Conservation (phyloP, 768 basidiomycete species). For the Dictyophora rubrovolvata region DNA sequence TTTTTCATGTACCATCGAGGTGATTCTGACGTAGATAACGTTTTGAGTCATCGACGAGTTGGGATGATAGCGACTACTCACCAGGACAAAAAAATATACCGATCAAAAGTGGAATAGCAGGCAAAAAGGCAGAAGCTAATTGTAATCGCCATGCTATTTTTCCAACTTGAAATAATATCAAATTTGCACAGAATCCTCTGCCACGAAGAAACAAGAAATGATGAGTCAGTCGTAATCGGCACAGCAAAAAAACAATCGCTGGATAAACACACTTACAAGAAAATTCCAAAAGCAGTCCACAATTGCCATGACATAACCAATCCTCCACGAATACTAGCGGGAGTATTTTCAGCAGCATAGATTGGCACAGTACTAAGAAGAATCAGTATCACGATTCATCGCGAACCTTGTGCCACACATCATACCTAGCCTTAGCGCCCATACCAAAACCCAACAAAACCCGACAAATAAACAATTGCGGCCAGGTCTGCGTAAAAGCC, state of each 20-base stretch:
- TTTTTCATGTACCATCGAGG: slow-evolving; percentile 31
- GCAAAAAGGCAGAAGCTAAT: slow-evolving; percentile 26
- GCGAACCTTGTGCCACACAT: not conserved
- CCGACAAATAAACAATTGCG: slow-evolving; percentile 41
- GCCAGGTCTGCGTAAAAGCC: slow-evolving; percentile 43
- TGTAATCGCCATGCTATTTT: slow-evolving; percentile 30
- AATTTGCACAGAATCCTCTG: slow-evolving; percentile 25
- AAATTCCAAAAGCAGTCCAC: slow-evolving; percentile 30
- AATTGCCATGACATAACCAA: slow-evolving; percentile 30
- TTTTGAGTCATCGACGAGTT: not conserved
- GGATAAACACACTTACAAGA: slow-evolving; percentile 12
- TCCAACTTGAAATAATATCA: slow-evolving; percentile 21
- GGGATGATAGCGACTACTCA: not conserved
- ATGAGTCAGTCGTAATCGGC: too few species aligned
- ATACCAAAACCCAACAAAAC: slow-evolving; percentile 54
- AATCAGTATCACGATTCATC: not conserved
- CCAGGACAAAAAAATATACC: slow-evolving; percentile 49
- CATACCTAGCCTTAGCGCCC: slow-evolving; percentile 41
- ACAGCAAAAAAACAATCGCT: not conserved
- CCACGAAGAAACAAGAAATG: not conserved
- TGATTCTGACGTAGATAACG: slow-evolving; percentile 8
- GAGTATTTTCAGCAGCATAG: slow-evolving; percentile 43
- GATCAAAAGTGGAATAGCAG: slow-evolving; percentile 33
- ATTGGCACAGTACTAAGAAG: slow-evolving; percentile 45
- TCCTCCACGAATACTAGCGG: slow-evolving; percentile 27